Evolutionary conservation across 495 filamentous ascomycete genomes (phyloP), one percentile per base, ranked within the genome.

Genomic region (Penicillium longicatenatum): DNA sequence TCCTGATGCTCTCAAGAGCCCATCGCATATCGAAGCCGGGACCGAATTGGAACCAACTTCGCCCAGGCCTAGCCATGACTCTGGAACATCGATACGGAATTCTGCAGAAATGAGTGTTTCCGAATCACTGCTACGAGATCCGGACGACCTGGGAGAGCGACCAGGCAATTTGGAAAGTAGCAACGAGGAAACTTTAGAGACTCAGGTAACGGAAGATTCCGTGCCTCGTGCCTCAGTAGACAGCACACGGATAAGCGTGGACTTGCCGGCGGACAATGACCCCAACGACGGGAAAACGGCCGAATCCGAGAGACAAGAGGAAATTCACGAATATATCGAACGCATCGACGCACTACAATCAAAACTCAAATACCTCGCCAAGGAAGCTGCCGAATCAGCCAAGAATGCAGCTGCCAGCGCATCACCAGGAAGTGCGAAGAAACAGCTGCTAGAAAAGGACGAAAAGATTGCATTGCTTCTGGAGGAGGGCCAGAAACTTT

Each of bases 261-360:
- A 70, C 19, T 17, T 22, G 14, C 45, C 55, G 6, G 50, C 57
- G 1, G 66, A 76, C 8, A 37, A 39, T 24, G 54, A 47, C 22
- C 19, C 39, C 19, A 39, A 78, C 19, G 78, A 86, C n/a, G 72
- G 86, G 39, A 83, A 88, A 50, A 79, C 78, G 22, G 74, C 82
- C 3, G 83, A 89, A 45, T 68, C 78, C 24, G 84, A 86, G 50
- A 80, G 88, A 65, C 90, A 91, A 54, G 89, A 92, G 64, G 92
- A 97, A 67, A 80, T 88, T 17, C 85, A 94, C 61, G 80, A 75
- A 11, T 93, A 95, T 56, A 83, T 93, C 12, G 94, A 97, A 72
- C 86, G 90, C 3, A 96, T 98, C 39, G 94, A 98, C 73, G 89
- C 95, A 19, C 77, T 98, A 10, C 89, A 97, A 68, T 84, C 90